Conservation (phyloP, 176 grass and related monocot genomes). For the Oryza coarctata region DNA sequence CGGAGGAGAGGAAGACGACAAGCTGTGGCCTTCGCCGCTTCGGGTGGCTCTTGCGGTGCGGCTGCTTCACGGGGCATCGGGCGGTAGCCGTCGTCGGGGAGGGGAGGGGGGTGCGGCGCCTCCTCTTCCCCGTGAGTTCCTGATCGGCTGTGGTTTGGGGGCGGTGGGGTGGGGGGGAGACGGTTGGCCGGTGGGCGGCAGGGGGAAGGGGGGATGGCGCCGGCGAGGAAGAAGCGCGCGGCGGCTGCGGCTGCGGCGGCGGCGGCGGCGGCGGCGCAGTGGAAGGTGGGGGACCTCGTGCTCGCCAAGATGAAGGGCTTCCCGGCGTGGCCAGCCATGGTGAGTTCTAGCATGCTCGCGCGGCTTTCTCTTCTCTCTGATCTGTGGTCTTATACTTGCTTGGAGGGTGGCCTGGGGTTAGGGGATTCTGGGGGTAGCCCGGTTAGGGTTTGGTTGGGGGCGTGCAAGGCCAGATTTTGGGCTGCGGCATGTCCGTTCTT, state of each 20-base stretch:
- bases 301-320: constrained; percentile 99
- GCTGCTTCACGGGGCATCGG: background rate
- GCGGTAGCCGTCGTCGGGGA: constrained; percentile 1
- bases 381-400: constrained; percentile 20
- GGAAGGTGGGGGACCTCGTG: constrained; percentile 99
- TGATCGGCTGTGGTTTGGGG: constrained; percentile 8
- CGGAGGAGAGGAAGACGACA: background rate
- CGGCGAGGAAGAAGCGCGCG: constrained; percentile 61
- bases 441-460: constrained; percentile 26
- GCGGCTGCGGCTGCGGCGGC: constrained; percentile 47
- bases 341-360: constrained; percentile 25
- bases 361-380: constrained; percentile 11
- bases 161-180: background rate
- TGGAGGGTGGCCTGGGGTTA: background rate
- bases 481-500: background rate
- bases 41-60: too few relatives aligned
- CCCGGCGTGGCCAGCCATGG: constrained; percentile 94
- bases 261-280: constrained; percentile 61
- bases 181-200: background rate
- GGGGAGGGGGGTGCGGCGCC: too few relatives aligned
- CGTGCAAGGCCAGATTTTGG: background rate
- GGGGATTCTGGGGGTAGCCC: constrained; percentile 23
- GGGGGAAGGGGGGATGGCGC: constrained; percentile 54
- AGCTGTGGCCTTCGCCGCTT: too few relatives aligned
- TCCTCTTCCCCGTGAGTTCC: background rate